Conservation (phyloP, 2,329 filamentous ascomycete genomes). For the Xylaria sp. region DNA sequence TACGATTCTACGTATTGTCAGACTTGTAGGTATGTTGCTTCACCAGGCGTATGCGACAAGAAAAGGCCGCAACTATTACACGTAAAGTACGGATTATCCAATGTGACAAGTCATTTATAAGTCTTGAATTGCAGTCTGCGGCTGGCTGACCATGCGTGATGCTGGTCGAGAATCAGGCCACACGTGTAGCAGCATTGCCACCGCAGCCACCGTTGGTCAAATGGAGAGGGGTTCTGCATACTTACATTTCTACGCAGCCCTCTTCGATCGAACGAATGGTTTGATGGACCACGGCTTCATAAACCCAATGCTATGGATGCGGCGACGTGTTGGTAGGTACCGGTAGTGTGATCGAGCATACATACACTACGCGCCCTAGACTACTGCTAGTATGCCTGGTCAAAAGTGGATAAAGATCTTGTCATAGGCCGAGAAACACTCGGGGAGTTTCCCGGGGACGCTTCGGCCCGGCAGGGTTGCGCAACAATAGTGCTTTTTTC, state of each 20-base stretch:
- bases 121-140: conserved; percentile 6
- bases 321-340: background rate
- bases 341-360: too few relatives aligned
- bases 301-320: conserved; percentile 6
- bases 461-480: conserved; percentile 21
- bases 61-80: background rate
- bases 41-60: too few relatives aligned
- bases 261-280: background rate
- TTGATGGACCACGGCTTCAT: background rate
- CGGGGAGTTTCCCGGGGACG: conserved; percentile 13
- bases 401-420: background rate
- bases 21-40: background rate
- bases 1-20: conserved; percentile 6
- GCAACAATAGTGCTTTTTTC: conserved; percentile 2
- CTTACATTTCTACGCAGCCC: too few relatives aligned
- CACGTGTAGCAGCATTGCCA: conserved; percentile 21
- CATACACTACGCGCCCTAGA: background rate
- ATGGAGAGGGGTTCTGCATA: background rate
- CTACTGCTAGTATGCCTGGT: too few relatives aligned
- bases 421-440: conserved; percentile 2
- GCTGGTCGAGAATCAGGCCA: conserved; percentile 20
- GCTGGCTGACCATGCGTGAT: conserved; percentile 19
- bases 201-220: conserved; percentile 6
- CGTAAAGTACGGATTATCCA: conserved; percentile 10
- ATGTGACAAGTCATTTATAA: conserved; percentile 10